phyloP scores from a whole-genome alignment of 345 rosid species.

The Rhodomyrtus tomentosa region DNA sequence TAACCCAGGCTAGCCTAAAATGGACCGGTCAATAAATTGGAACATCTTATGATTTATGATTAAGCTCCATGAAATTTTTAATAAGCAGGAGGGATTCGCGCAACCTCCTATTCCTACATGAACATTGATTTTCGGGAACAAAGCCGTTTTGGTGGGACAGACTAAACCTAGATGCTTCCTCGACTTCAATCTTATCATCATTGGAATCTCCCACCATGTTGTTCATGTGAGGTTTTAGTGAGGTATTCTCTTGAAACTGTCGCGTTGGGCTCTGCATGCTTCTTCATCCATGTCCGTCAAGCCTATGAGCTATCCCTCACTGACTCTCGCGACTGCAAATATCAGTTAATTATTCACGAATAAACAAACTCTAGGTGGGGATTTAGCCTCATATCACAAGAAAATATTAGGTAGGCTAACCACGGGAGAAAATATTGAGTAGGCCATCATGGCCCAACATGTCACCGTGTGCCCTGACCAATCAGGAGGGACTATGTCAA shows the following conservation, averaged over 20 bases:
- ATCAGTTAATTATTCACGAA: background rate
- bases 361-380: background rate
- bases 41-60: background rate
- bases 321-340: background rate
- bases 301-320: background rate
- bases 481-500: too few relatives aligned
- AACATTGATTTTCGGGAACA: too few relatives aligned
- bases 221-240: background rate
- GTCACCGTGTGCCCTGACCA: too few relatives aligned
- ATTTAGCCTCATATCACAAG: too few relatives aligned
- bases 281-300: background rate
- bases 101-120: too few relatives aligned
- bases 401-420: too few relatives aligned
- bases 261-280: background rate
- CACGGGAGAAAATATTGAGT: too few relatives aligned
- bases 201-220: background rate
- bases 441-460: too few relatives aligned
- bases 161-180: background rate
- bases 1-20: background rate
- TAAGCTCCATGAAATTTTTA: background rate
- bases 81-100: too few relatives aligned
- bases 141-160: too few relatives aligned
- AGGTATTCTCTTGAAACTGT: background rate
- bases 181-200: background rate
- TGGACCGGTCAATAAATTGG: background rate